phyloP scores from a whole-genome alignment of 345 rosid genomes.

The Euphorbia lathyris region DNA sequence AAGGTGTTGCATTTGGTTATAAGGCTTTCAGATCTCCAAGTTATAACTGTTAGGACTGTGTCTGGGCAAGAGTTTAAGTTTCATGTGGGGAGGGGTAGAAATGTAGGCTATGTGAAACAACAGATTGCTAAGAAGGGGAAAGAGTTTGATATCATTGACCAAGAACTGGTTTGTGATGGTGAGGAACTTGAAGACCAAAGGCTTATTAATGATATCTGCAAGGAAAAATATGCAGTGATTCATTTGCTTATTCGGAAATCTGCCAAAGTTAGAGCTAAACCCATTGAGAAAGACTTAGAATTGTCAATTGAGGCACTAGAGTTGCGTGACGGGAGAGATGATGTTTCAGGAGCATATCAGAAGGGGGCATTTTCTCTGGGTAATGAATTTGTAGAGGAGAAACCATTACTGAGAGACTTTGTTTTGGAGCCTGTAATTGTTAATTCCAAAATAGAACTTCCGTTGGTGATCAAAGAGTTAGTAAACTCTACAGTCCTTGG shows the following conservation, averaged over 20 bases:
- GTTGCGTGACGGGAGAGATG: constrained; percentile 24
- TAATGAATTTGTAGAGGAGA: constrained; percentile 20
- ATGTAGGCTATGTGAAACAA: constrained; percentile 75
- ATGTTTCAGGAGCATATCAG: constrained; percentile 24
- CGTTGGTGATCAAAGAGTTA: constrained; percentile 45
- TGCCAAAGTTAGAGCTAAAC: constrained; percentile 51
- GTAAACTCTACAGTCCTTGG: constrained; percentile 61
- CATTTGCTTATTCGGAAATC: constrained; percentile 57
- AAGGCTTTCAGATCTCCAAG: constrained; percentile 61
- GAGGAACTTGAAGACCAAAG: constrained; percentile 82
- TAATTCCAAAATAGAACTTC: constrained; percentile 39
- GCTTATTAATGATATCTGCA: constrained; percentile 60
- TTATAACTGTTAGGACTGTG: constrained; percentile 55
- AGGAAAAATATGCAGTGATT: constrained; percentile 48
- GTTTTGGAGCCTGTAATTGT: constrained; percentile 57
- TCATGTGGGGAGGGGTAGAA: constrained; percentile 55
- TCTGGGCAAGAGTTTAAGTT: constrained; percentile 64
- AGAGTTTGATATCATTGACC: constrained; percentile 44
- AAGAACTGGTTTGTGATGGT: constrained; percentile 63
- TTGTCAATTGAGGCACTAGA: constrained; percentile 42
- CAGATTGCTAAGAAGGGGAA: constrained; percentile 53
- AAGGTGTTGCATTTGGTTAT: constrained; percentile 63
- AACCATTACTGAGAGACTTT: constrained; percentile 29
- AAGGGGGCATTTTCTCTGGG: constrained; percentile 15
- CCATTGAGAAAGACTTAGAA: constrained; percentile 52